Base-by-base conservation (phyloP, 345 rosid genomes). In the Sisymbrium altissimum region DNA sequence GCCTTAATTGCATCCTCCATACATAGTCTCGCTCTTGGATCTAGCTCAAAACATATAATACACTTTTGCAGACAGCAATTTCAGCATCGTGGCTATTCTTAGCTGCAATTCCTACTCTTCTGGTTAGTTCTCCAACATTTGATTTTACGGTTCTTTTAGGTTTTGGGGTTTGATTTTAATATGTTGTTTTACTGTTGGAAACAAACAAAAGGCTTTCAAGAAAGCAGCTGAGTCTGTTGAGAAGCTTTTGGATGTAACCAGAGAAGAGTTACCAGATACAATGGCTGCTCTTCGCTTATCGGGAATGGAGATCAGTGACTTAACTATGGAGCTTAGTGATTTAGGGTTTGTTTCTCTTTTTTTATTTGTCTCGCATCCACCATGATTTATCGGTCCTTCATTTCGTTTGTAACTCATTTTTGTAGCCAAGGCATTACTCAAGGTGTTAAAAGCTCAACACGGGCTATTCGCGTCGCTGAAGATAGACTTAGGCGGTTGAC, bases 241-340 rank as follows among this genome's bases (percentile, higher is more conserved):
- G 75, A 88, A 91, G 84, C 85, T 93, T 68, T 71, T 91, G 86
- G 97, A 93, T 87, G 88, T 80, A 17, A 81, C 91, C 0, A 86
- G 95, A 84, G 96, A 89, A 68, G 98, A 89, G 83, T 87, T 93
- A 64, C 97, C 98, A 1, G 91, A 84, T 75, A 93, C 96, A 50
- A 91, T 93, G 98, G 97, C 95, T 55, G 97, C 97, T 19, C 64
- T 93, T 55, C 85, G 97, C 2, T 81, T 93, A 69, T 89, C 98
- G 0, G 97, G 98, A 59, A 93, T 93, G 97, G 98, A 93, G 87
- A 93, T 93, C 36, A 88, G 90, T 72, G 97, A 91, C 84, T 83
- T 93, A 27, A 91, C 96, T 0, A 85, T 86, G 91, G 96, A 93
- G 86, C 93, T 93, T 58, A 91, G 91, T 54, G 95, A 91, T 82